Evolutionary conservation across 352 stramenopile species (phyloP), one percentile per base, ranked within the genome.

Genomic region (Phytophthora ramorum): DNA sequence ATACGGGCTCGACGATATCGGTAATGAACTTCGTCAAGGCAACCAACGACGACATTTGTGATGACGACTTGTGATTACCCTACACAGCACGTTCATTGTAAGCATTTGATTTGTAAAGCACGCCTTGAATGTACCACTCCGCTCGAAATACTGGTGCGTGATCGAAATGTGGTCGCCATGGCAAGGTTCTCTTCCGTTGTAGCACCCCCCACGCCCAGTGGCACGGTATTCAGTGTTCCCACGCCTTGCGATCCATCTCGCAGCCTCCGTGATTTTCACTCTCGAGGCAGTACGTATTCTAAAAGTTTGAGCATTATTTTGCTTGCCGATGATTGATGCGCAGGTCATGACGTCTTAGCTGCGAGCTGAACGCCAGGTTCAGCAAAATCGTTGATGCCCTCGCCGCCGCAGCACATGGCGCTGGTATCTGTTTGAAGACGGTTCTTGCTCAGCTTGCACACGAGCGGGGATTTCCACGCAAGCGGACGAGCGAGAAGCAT

Each of bases 381-480:
- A 51, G 20, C 45, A 19, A 34, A 34, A 13, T 47, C 24, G 13
- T 51, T 51, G 24, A 20, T 37, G 45, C 22, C 45, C 12, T 22
- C 37, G 37, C 17, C 16, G 37, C 37, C 7, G 20, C 24, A 35
- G 45, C 45, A 37, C 34, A 34, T 46, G 20, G 19, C 13, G 22
- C 20, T 56, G 16, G 37, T 51, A 59, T 50, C 62, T 60, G 41
- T 17, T 50, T 40, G 24, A 70, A 70, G 62, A 49, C 62, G 30
- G 62, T 70, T 51, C 51, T 56, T 46, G 34, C 50, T 61, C 26
- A 16, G 19, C 43, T 40, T 40, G 7, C 28, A 20, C 43, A 62
- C 58, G 30, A 66, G 20, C 13, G 51, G 16, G 38, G 38, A 7
- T 47, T 47, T 47, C 41, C 41, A 47, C 22, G 44, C 44, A 30